phyloP scores from a whole-genome alignment of 1,284 basidiomycete species.

The Marasmius oreades region DNA sequence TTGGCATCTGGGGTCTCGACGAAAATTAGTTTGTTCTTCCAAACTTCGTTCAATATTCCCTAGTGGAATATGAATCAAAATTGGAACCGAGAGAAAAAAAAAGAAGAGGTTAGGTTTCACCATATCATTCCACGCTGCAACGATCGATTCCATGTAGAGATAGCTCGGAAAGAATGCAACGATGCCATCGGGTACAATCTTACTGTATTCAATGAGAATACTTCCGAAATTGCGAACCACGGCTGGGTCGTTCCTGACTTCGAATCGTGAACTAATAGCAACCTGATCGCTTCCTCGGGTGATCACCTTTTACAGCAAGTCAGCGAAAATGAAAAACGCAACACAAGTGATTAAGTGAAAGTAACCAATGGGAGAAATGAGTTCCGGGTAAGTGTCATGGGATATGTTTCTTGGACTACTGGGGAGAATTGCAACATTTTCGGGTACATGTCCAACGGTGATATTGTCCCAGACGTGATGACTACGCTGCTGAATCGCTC shows the following conservation, averaged over 20 bases:
- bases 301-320: conserved; percentile 67
- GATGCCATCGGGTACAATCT: conserved; percentile 98
- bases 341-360: conserved; percentile 15
- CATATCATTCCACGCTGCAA: conserved; percentile 99
- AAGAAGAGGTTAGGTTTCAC: conserved; percentile 41
- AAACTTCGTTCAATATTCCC: conserved; percentile 98
- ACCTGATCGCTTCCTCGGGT: conserved; percentile 98
- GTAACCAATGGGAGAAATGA: conserved; percentile 94
- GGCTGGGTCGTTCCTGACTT: conserved; percentile 98
- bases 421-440: conserved; percentile 99
- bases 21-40: conserved; percentile 99
- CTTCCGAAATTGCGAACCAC: conserved; percentile 99
- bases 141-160: conserved; percentile 99
- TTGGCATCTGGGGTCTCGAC: conserved; percentile 99
- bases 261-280: conserved; percentile 97
- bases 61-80: conserved; percentile 26
- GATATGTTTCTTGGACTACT: conserved; percentile 94
- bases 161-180: conserved; percentile 99
- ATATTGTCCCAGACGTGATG: conserved; percentile 98
- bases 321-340: conserved; percentile 3
- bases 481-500: conserved; percentile 98
- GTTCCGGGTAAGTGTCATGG: conserved; percentile 97
- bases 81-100: conserved; percentile 15
- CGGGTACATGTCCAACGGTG: conserved; percentile 99
- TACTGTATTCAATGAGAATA: conserved; percentile 97